Conservation (phyloP, 78 protist genomes). For the Dictyostelium firmibasis region DNA sequence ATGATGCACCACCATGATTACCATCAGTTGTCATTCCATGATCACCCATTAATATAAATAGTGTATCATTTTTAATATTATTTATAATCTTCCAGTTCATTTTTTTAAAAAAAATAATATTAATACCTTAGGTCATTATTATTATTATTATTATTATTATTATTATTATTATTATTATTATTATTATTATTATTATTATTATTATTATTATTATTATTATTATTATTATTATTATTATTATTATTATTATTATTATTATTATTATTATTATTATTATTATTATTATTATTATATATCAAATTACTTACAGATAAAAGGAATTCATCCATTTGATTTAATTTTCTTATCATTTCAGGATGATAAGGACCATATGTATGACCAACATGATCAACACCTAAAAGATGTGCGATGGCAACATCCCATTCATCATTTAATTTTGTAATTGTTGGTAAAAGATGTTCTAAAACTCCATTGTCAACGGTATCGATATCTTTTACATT, state of each 20-base stretch:
- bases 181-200: too few relatives aligned
- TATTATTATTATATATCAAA: too few relatives aligned
- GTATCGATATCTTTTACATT: conserved; percentile 95
- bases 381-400: conserved; percentile 98
- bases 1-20: conserved; percentile 90
- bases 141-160: too few relatives aligned
- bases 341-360: conserved; percentile 90
- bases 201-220: too few relatives aligned
- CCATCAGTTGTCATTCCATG: conserved; percentile 97
- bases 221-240: too few relatives aligned
- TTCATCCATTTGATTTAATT: conserved; percentile 67
- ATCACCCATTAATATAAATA: conserved; percentile 96
- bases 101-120: not conserved
- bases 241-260: too few relatives aligned
- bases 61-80: conserved; percentile 74
- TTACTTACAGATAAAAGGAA: conserved; percentile 51
- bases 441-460: conserved; percentile 57
- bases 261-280: too few relatives aligned
- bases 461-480: conserved; percentile 93
- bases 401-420: conserved; percentile 92
- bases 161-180: too few relatives aligned
- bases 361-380: conserved; percentile 93
- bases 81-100: not conserved
- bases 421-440: conserved; percentile 57
- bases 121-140: too few relatives aligned